A percentile compares a stretch with the other conserved stretches of the same genome.
phyloP scores from a whole-genome alignment of 2,329 filamentous ascomycete genomes.

The Trichoderma simmonsii region DNA sequence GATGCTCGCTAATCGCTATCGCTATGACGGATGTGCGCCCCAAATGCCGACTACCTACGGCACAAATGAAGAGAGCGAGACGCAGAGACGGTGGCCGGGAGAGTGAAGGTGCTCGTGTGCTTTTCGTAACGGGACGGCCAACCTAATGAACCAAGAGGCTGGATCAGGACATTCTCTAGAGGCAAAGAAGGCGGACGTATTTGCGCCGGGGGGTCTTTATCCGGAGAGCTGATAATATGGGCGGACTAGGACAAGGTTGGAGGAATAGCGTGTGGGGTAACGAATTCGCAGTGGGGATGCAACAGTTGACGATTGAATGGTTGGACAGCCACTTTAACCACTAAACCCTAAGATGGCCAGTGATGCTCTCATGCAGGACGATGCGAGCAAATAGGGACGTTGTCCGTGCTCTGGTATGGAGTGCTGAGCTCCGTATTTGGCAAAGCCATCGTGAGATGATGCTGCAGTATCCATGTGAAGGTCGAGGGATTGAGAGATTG shows the following conservation, averaged over 20 bases:
- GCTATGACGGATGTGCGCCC: neutral
- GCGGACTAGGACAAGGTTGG: slow-evolving; percentile 1
- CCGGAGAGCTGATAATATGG: slow-evolving; percentile 7
- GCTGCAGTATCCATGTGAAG: neutral
- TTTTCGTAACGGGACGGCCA: neutral
- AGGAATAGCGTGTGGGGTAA: slow-evolving; percentile 17
- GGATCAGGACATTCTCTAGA: neutral
- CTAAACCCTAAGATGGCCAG: neutral
- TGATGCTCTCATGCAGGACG: neutral
- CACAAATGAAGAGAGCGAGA: neutral
- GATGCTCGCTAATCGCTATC: slow-evolving; percentile 5
- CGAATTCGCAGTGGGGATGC: neutral
- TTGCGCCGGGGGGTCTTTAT: slow-evolving; percentile 12
- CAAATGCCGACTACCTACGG: neutral
- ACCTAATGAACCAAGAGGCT: neutral
- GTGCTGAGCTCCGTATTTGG: neutral
- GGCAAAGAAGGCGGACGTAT: neutral
- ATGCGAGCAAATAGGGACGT: neutral
- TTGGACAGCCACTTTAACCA: neutral
- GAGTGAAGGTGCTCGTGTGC: neutral
- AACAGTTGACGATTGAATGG: neutral
- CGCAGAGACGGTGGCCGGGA: neutral
- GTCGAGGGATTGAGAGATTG: neutral
- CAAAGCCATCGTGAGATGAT: neutral
- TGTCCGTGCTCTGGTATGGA: neutral